Conservation (phyloP, 2,329 filamentous ascomycete species). For the Capronia epimyces region DNA sequence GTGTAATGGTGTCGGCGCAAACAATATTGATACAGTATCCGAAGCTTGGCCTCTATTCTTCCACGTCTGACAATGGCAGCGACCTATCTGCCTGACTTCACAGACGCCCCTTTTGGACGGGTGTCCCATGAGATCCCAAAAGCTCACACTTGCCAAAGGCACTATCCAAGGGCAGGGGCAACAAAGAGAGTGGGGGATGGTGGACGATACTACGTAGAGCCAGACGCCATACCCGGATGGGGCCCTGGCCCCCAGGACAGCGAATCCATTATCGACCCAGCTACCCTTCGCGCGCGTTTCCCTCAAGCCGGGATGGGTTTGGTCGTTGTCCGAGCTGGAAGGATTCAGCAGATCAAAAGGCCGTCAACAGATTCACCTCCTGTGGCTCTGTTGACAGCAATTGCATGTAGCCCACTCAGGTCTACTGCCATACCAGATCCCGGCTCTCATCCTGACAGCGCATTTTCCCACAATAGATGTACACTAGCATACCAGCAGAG, state of each 20-base stretch:
- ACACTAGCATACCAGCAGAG: background rate
- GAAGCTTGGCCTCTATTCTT: background rate
- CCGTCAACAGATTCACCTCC: too few species aligned
- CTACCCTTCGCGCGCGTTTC: too few species aligned
- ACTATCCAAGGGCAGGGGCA: background rate
- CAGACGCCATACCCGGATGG: background rate
- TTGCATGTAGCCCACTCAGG: too few species aligned
- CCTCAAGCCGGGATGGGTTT: too few species aligned
- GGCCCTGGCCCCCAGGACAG: background rate
- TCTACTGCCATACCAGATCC: too few species aligned
- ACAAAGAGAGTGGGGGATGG: conserved; percentile 1
- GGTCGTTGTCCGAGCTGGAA: too few species aligned
- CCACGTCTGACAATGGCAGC: background rate
- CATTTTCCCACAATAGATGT: too few species aligned
- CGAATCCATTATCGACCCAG: too few species aligned
- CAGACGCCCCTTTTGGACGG: background rate
- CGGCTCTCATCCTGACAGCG: too few species aligned
- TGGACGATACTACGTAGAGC: conserved; percentile 1
- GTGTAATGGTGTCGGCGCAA: background rate
- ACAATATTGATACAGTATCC: background rate
- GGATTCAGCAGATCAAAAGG: too few species aligned
- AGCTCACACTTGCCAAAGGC: background rate
- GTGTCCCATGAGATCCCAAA: background rate
- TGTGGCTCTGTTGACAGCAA: too few species aligned
- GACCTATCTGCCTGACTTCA: background rate